A percentile compares a stretch with the other conserved stretches of the same genome.
phyloP scores from a whole-genome alignment of 257 asterid genomes.

The Solanum tarapatanum region DNA sequence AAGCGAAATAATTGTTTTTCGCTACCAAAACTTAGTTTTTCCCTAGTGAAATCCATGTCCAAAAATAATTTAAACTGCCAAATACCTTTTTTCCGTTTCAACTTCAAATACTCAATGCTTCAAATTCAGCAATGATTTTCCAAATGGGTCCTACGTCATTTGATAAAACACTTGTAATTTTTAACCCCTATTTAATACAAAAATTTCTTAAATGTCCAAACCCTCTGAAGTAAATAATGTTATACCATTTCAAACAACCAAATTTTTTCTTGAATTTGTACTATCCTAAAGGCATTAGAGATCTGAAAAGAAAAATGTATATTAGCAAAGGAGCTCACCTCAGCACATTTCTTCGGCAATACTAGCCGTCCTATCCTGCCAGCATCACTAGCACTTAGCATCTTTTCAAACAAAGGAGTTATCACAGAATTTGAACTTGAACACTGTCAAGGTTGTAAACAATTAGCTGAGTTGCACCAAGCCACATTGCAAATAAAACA shows the following conservation, averaged over 20 bases:
- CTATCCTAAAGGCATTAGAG: neutral
- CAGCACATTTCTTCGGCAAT: constrained; percentile 92
- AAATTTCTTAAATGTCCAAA: neutral
- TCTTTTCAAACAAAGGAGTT: constrained; percentile 87
- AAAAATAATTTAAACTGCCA: neutral
- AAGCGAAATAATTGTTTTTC: neutral
- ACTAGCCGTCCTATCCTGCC: constrained; percentile 89
- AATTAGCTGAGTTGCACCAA: constrained; percentile 1
- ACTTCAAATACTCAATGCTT: neutral
- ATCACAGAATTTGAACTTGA: constrained; percentile 57
- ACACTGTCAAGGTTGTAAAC: constrained; percentile 38
- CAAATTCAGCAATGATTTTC: neutral
- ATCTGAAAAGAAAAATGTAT: neutral
- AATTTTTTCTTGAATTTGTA: neutral
- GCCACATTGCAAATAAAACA: neutral
- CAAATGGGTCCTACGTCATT: neutral
- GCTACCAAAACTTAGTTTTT: neutral
- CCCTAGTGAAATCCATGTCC: neutral
- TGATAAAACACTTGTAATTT: neutral
- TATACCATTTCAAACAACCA: neutral
- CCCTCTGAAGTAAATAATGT: neutral
- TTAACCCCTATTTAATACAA: neutral
- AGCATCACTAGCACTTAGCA: constrained; percentile 93
- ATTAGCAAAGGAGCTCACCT: constrained; percentile 40
- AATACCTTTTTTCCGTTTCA: neutral